Conservation (phyloP, 2,329 filamentous ascomycete genomes). For the Tetracladium maxilliforme region DNA sequence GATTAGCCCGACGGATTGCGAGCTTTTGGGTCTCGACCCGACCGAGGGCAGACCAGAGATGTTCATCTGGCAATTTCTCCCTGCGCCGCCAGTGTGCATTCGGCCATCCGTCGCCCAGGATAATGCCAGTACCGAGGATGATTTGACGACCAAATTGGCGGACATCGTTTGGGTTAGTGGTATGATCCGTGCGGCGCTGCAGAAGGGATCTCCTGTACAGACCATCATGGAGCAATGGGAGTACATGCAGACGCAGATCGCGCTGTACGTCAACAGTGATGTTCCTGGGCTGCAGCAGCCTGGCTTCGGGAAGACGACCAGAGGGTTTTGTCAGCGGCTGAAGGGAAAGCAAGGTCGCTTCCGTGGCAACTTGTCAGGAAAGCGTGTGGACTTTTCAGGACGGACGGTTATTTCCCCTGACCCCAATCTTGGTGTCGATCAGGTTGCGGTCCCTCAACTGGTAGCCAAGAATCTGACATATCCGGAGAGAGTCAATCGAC, state of each 20-base stretch:
- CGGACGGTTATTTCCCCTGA: slow-evolving; percentile 96
- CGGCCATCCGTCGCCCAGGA: slow-evolving; percentile 90
- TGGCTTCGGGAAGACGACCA: slow-evolving; percentile 74
- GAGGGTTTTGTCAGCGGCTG: slow-evolving; percentile 86
- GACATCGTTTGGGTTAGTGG: slow-evolving; percentile 91
- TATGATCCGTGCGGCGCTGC: slow-evolving; percentile 67
- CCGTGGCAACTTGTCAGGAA: slow-evolving; percentile 90
- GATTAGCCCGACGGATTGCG: slow-evolving; percentile 74
- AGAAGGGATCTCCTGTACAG: slow-evolving; percentile 70
- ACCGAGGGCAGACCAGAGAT: slow-evolving; percentile 82
- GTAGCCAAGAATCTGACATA: slow-evolving; percentile 97
- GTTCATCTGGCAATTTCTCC: slow-evolving; percentile 95
- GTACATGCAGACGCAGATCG: slow-evolving; percentile 85
- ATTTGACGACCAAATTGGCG: slow-evolving; percentile 90
- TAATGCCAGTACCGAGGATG: slow-evolving; percentile 85
- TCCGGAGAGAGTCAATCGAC: slow-evolving; percentile 70
- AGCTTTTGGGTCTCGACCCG: slow-evolving; percentile 79
- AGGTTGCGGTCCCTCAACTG: slow-evolving; percentile 80
- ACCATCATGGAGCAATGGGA: slow-evolving; percentile 99
- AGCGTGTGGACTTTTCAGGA: slow-evolving; percentile 96
- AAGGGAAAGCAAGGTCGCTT: slow-evolving; percentile 98
- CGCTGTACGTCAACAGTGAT: slow-evolving; percentile 96
- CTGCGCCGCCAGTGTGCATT: slow-evolving; percentile 87
- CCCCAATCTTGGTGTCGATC: slow-evolving; percentile 82
- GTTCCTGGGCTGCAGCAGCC: slow-evolving; percentile 83